Evolutionary conservation across 768 basidiomycete genomes (phyloP).

Genomic region (Auriscalpium orientale): DNA sequence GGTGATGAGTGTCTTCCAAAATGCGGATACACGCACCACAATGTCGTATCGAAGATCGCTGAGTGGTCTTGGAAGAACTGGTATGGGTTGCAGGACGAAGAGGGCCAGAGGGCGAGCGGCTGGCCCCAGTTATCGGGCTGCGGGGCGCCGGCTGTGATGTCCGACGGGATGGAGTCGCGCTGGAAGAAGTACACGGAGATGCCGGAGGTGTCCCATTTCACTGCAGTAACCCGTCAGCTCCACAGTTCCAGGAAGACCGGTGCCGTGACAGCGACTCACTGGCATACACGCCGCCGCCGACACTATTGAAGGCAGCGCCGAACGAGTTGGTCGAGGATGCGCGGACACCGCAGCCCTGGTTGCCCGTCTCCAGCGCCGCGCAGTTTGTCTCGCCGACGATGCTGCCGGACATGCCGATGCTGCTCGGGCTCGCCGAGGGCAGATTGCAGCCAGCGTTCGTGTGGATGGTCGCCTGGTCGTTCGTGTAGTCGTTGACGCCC

Average conservation of each 20-base stretch:
- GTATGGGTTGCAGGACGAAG: conserved; percentile 66
- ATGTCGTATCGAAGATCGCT: conserved; percentile 79
- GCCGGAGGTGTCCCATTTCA: conserved; percentile 72
- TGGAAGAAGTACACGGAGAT: conserved; percentile 81
- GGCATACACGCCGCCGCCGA: conserved; percentile 83
- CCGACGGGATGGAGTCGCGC: conserved; percentile 62
- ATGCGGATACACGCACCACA: conserved; percentile 47
- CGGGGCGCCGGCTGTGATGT: conserved; percentile 69
- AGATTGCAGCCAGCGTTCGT: conserved; percentile 66
- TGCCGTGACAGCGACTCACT: conserved; percentile 43
- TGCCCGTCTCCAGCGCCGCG: conserved; percentile 58
- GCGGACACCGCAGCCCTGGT: conserved; percentile 78
- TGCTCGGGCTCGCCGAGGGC: conserved; percentile 35
- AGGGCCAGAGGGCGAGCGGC: conserved; percentile 76
- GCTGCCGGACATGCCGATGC: conserved; percentile 51
- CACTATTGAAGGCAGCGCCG: conserved; percentile 81
- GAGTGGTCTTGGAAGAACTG: conserved; percentile 72
- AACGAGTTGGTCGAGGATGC: conserved; percentile 55
- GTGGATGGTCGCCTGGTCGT: conserved; percentile 79
- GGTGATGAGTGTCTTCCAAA: conserved; percentile 13
- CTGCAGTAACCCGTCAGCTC: conserved; percentile 27
- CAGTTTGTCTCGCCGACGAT: conserved; percentile 70
- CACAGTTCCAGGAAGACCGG: not conserved
- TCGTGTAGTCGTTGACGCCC: conserved; percentile 74
- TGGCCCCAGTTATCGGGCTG: conserved; percentile 69